Evolutionary conservation across 305 asterid genomes (phyloP).

Genomic region (Euphrasia arctica): DNA sequence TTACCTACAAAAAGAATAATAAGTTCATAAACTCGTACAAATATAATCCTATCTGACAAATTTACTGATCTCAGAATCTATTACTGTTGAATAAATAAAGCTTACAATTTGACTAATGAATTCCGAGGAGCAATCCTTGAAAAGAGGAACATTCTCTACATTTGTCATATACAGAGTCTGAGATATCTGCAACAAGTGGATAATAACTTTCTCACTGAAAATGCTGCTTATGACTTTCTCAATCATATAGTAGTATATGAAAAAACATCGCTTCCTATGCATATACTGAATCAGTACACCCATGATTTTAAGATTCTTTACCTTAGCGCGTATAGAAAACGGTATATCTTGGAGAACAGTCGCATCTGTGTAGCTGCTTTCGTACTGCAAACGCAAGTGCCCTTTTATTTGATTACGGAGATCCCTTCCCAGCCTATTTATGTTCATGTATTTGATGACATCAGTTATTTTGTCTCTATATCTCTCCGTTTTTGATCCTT

Average conservation of each 20-base stretch:
- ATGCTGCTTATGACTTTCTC: not conserved
- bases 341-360: conserved; percentile 84
- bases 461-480: conserved; percentile 87
- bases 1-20: conserved; percentile 43
- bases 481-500: conserved; percentile 87
- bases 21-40: not conserved
- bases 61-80: too few relatives aligned
- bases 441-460: conserved; percentile 68
- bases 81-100: not conserved
- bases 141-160: conserved; percentile 62
- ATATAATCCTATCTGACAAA: too few relatives aligned
- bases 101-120: conserved; percentile 89
- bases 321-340: conserved; percentile 85
- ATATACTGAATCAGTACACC: not conserved
- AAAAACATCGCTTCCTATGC: not conserved
- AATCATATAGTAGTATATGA: not conserved
- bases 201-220: not conserved
- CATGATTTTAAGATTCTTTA: conserved; percentile 18
- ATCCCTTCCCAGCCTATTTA: conserved; percentile 70
- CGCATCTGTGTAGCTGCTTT: conserved; percentile 75
- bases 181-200: conserved; percentile 53
- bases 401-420: conserved; percentile 78
- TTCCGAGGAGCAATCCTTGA: conserved; percentile 74
- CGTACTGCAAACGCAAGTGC: conserved; percentile 83
- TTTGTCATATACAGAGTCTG: conserved; percentile 59